A percentile compares a stretch with the other conserved stretches of the same genome.
These are phyloP conservation scores for Malus asiatica DNA, from an alignment of 306 rosid species.

Conservation along the genomic window DNA sequence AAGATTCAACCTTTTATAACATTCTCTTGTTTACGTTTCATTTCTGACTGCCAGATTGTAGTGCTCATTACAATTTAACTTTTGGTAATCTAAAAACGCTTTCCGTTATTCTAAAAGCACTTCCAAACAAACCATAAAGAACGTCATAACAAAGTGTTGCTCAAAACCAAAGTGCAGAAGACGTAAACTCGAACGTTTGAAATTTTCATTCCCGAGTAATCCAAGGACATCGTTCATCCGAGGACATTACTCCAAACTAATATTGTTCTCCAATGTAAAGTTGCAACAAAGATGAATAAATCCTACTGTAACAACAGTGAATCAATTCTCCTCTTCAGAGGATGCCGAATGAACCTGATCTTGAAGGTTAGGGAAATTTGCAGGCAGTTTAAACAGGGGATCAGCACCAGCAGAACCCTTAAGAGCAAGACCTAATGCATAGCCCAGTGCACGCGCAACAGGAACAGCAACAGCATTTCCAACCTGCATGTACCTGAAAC, in stretches of 20 bases:
- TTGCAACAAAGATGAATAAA: not conserved
- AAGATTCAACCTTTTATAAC: not conserved
- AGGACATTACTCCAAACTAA: not conserved
- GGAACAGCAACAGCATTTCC: slow-evolving; percentile 96
- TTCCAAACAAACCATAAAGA: no score
- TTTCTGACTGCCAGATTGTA: no score
- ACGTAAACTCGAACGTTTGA: not conserved
- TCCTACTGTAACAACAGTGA: not conserved
- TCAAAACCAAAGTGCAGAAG: not conserved
- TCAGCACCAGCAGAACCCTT: slow-evolving; percentile 25
- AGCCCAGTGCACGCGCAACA: slow-evolving; percentile 67
- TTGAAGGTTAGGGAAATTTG: slow-evolving; percentile 31
- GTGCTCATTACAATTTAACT: no score
- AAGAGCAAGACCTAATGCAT: slow-evolving; percentile 50
- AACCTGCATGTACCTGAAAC: slow-evolving; percentile 68
- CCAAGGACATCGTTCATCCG: not conserved
- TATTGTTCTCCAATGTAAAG: not conserved
- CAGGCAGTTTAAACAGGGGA: slow-evolving; percentile 39
- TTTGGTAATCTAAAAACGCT: no score
- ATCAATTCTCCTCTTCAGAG: slow-evolving; percentile 21
- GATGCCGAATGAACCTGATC: slow-evolving; percentile 32
- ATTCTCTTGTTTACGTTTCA: not conserved
- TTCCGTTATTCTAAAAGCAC: no score
- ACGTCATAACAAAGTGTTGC: not conserved
- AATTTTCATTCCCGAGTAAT: not conserved